Conservation (phyloP, 495 filamentous ascomycete genomes). For the Hypoxylon rickii region DNA sequence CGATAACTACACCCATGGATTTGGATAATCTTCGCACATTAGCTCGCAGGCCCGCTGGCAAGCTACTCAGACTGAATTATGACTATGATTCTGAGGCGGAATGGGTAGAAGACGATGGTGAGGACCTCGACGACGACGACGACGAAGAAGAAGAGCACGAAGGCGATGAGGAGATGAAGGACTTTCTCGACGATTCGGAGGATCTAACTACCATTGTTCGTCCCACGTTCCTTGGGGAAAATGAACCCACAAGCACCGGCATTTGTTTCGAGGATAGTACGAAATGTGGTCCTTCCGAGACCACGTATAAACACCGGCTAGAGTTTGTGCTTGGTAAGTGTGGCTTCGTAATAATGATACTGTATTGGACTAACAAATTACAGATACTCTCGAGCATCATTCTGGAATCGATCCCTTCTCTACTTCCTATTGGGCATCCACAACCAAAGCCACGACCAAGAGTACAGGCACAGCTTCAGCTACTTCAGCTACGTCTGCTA, state of each 20-base stretch:
- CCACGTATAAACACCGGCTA: slow-evolving; percentile 63
- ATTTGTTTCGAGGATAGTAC: slow-evolving; percentile 76
- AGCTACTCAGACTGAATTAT: slow-evolving; percentile 76
- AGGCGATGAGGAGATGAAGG: slow-evolving; percentile 69
- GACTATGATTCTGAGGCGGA: slow-evolving; percentile 97
- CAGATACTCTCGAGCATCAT: slow-evolving; percentile 47
- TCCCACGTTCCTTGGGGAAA: slow-evolving; percentile 59
- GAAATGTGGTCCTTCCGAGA: slow-evolving; percentile 46
- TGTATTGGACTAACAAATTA: slow-evolving; percentile 12
- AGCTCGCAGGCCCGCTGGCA: slow-evolving; percentile 70
- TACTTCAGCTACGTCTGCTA: neutral
- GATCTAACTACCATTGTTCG: slow-evolving; percentile 42
- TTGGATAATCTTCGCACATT: slow-evolving; percentile 54
- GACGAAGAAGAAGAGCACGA: slow-evolving; percentile 75
- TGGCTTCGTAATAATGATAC: neutral
- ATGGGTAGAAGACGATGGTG: slow-evolving; percentile 84
- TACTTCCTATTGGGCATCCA: slow-evolving; percentile 72
- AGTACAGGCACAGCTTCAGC: neutral
- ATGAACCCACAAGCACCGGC: slow-evolving; percentile 76
- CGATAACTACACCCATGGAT: slow-evolving; percentile 63
- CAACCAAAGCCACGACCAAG: slow-evolving; percentile 27
- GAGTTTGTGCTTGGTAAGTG: slow-evolving; percentile 72
- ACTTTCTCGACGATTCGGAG: slow-evolving; percentile 76
- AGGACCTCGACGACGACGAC: slow-evolving; percentile 75
- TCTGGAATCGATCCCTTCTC: slow-evolving; percentile 83